Conservation (phyloP, 2,329 filamentous ascomycete species). For the Aspergillus sp. region DNA sequence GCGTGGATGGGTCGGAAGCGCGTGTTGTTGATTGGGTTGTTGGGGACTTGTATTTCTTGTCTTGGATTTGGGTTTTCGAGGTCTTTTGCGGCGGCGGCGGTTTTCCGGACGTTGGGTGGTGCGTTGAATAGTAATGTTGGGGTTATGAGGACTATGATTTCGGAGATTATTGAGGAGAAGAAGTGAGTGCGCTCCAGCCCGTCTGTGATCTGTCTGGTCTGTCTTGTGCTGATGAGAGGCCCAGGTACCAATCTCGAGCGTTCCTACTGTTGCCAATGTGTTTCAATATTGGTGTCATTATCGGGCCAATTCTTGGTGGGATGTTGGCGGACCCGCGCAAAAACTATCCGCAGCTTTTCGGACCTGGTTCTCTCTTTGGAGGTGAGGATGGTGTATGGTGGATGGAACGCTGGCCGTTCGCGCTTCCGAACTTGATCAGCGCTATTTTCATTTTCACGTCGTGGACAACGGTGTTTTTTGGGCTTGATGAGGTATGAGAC, state of each 20-base stretch:
- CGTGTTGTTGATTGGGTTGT: conserved; percentile 73
- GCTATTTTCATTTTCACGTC: conserved; percentile 60
- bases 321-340: conserved; percentile 65
- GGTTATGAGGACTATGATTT: conserved; percentile 73
- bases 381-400: conserved; percentile 61
- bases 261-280: conserved; percentile 66
- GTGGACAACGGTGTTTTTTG: conserved; percentile 58
- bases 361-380: conserved; percentile 57
- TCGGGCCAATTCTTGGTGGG: conserved; percentile 63
- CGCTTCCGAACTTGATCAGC: conserved; percentile 68
- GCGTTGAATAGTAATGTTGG: conserved; percentile 71
- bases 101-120: conserved; percentile 67
- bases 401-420: conserved; percentile 67
- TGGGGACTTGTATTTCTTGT: conserved; percentile 66
- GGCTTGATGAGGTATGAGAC: conserved; percentile 61
- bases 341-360: conserved; percentile 64
- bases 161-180: conserved; percentile 70
- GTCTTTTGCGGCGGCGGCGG: conserved; percentile 61
- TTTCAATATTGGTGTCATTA: conserved; percentile 65
- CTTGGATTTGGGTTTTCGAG: conserved; percentile 69
- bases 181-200: conserved; percentile 44
- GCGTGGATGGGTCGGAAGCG: conserved; percentile 70
- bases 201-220: background rate
- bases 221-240: background rate
- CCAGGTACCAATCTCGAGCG: conserved; percentile 50